phyloP scores from a whole-genome alignment of 1,284 basidiomycete genomes.

The Ganoderma lucidum region DNA sequence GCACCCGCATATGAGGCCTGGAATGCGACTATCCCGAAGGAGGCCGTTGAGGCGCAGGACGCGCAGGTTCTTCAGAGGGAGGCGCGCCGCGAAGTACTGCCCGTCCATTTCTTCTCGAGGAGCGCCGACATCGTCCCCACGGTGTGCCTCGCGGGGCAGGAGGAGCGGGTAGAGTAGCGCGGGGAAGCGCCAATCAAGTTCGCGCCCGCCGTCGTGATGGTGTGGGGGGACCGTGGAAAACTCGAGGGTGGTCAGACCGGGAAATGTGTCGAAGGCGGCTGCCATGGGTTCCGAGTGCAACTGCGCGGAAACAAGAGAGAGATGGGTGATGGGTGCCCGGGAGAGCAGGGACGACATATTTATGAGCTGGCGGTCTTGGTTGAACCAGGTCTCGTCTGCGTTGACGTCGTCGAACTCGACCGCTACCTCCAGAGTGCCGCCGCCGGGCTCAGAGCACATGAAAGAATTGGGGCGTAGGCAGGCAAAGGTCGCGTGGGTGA shows the following conservation, averaged over 20 bases:
- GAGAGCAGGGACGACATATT: not conserved
- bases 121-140: not conserved
- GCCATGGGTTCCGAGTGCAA: not conserved
- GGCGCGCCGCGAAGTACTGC: not conserved
- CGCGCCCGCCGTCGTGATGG: not conserved
- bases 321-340: not conserved
- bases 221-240: not conserved
- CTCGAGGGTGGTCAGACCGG: not conserved
- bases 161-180: not conserved
- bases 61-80: not conserved
- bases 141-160: not conserved
- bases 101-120: not conserved
- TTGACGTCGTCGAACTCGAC: not conserved
- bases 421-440: not conserved
- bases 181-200: not conserved
- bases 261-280: not conserved
- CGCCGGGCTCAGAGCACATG: not conserved
- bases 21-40: not conserved
- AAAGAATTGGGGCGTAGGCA: not conserved
- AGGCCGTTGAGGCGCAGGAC: not conserved
- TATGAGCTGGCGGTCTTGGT: slow-evolving; percentile 1
- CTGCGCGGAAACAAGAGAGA: not conserved
- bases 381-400: not conserved
- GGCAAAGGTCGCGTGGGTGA: not conserved
- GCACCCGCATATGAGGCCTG: not conserved